A percentile compares a stretch with the other conserved stretches of the same genome.
Conservation (phyloP, 495 filamentous ascomycete genomes). For the Hyaloscypha finlandica region DNA sequence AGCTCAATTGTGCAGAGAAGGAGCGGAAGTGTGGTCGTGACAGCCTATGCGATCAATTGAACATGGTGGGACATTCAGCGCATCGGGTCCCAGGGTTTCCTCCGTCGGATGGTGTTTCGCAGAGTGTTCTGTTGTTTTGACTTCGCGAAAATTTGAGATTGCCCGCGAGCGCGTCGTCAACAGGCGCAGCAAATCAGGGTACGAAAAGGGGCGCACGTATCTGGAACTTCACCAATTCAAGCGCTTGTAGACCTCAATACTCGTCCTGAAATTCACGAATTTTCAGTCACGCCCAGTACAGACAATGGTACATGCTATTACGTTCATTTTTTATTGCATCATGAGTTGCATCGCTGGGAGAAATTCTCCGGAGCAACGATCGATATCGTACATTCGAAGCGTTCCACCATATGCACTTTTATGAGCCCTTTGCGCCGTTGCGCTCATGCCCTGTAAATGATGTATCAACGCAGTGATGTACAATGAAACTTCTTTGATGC, state of each 20-base stretch:
- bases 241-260: background rate
- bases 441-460: constrained; percentile 29
- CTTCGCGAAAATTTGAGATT: constrained; percentile 13
- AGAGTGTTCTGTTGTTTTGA: background rate
- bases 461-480: constrained; percentile 24
- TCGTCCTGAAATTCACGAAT: background rate
- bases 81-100: background rate
- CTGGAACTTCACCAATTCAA: background rate
- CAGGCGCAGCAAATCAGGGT: constrained; percentile 1
- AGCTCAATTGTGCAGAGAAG: constrained; percentile 2
- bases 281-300: background rate
- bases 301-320: background rate
- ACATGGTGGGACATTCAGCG: constrained; percentile 7
- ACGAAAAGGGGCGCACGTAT: background rate
- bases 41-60: constrained; percentile 3
- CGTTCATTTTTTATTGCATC: constrained; percentile 14
- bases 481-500: constrained; percentile 14
- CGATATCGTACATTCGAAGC: constrained; percentile 2
- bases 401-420: constrained; percentile 27
- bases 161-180: constrained; percentile 8
- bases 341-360: constrained; percentile 12
- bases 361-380: background rate
- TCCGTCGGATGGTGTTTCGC: background rate
- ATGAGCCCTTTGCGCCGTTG: constrained; percentile 23
- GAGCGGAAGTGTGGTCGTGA: background rate